These are phyloP conservation scores for Insectozyma bohioensis DNA, from an alignment of 1,139 yeast genomes.

Conservation along the genomic window DNA sequence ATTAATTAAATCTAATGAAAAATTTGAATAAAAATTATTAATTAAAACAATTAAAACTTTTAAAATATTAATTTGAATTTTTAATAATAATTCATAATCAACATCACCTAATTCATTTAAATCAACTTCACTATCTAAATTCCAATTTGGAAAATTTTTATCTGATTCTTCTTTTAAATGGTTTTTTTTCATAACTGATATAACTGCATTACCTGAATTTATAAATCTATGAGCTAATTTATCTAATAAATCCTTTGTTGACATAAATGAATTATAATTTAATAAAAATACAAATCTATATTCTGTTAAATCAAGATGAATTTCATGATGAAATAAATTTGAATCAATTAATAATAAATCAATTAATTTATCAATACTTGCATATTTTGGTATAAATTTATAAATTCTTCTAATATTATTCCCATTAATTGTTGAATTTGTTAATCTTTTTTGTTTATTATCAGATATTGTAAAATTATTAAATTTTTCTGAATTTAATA, in stretches of 20 bases:
- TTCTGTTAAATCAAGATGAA: conserved; percentile 44
- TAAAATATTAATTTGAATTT: conserved; percentile 79
- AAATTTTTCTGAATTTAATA: conserved; percentile 43
- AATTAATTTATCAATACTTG: conserved; percentile 40
- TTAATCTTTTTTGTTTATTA: conserved; percentile 7
- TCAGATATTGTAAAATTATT: conserved; percentile 30
- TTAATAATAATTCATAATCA: conserved; percentile 57
- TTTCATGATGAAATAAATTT: conserved; percentile 34
- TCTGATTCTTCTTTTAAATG: conserved; percentile 13
- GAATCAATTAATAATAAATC: conserved; percentile 45
- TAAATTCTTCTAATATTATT: conserved; percentile 5
- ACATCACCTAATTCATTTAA: conserved; percentile 43
- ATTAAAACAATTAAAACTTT: conserved; percentile 76
- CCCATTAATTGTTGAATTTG: conserved; percentile 4
- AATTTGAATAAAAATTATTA: conserved; percentile 71
- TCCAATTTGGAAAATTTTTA: conserved; percentile 55
- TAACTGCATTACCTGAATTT: conserved; percentile 49
- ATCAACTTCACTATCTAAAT: conserved; percentile 34
- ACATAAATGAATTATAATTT: conserved; percentile 42
- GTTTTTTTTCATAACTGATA: conserved; percentile 42
- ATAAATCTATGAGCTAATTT: conserved; percentile 45
- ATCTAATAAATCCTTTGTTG: conserved; percentile 44
- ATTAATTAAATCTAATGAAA: conserved; percentile 65
- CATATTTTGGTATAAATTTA: conserved; percentile 40
- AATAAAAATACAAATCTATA: conserved; percentile 45